Percentiles rank a stretch among this genome's conserved stretches.
Conservation (phyloP, 805 yeast genomes). For the Metschnikowia kunwiensis region DNA sequence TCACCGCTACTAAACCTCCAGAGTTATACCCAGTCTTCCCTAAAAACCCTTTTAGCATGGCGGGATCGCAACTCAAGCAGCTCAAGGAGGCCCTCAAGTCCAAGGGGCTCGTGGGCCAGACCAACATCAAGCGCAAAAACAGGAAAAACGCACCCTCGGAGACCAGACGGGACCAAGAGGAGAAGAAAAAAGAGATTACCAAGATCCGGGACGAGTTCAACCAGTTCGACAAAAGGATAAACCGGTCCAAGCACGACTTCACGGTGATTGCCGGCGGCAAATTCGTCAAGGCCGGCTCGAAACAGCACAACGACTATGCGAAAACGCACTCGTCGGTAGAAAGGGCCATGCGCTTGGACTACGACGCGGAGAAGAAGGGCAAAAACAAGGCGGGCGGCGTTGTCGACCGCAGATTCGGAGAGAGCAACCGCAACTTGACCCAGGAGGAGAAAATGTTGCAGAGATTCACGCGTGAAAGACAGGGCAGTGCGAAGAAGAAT, state of each 20-base stretch:
- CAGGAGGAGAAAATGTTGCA: slow-evolving; percentile 93
- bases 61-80: slow-evolving; percentile 84
- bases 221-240: slow-evolving; percentile 79
- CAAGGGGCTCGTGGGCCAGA: slow-evolving; percentile 84
- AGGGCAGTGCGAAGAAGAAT: slow-evolving; percentile 53
- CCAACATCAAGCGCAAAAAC: slow-evolving; percentile 59
- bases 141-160: slow-evolving; percentile 55
- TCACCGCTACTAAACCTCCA: too few relatives aligned
- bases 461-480: slow-evolving; percentile 87
- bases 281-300: slow-evolving; percentile 42
- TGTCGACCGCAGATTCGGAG: slow-evolving; percentile 90
- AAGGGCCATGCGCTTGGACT: slow-evolving; percentile 50
- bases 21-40: too few relatives aligned
- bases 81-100: slow-evolving; percentile 73
- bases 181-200: slow-evolving; percentile 42
- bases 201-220: slow-evolving; percentile 80
- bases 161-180: slow-evolving; percentile 67
- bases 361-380: slow-evolving; percentile 58
- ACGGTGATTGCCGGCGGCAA: slow-evolving; percentile 40
- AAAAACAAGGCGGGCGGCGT: slow-evolving; percentile 77
- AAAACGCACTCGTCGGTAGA: slow-evolving; percentile 35
- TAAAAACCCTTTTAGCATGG: slow-evolving; percentile 44
- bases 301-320: slow-evolving; percentile 35
- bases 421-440: slow-evolving; percentile 62
- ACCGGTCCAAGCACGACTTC: slow-evolving; percentile 59